These are phyloP conservation scores for Xylaria venustula DNA, from an alignment of 495 filamentous ascomycete genomes.

Conservation along the genomic window DNA sequence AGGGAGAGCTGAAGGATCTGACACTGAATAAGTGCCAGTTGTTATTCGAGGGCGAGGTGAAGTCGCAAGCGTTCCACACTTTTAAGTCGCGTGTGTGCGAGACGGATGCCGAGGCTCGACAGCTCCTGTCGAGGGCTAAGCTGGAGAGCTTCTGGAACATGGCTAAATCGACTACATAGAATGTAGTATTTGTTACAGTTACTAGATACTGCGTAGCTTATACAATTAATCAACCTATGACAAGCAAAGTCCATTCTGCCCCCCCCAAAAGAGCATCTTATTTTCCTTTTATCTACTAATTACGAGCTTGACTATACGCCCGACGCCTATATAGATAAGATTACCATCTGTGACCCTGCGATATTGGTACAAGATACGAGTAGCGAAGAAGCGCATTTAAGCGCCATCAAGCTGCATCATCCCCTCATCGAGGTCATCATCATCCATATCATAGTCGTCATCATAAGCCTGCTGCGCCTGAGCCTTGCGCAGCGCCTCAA, in stretches of 20 bases:
- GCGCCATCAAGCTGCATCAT: slow-evolving; percentile 60
- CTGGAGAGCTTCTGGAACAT: slow-evolving; percentile 97
- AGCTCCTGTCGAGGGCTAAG: slow-evolving; percentile 73
- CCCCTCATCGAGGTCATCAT: slow-evolving; percentile 59
- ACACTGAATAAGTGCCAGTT: slow-evolving; percentile 74
- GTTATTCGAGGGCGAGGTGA: slow-evolving; percentile 85
- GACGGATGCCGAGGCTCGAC: slow-evolving; percentile 82
- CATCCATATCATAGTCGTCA: slow-evolving; percentile 58
- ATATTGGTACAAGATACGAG: neutral
- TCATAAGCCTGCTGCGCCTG: slow-evolving; percentile 19
- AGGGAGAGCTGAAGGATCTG: slow-evolving; percentile 77
- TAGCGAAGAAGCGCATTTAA: neutral
- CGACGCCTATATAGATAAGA: neutral
- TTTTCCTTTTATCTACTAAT: neutral
- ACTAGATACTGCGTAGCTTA: neutral
- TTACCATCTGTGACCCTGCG: neutral
- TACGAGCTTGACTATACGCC: neutral
- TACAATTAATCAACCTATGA: neutral
- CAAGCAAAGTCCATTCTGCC: neutral
- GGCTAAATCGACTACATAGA: slow-evolving; percentile 59
- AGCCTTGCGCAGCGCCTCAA: slow-evolving; percentile 17
- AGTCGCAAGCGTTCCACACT: slow-evolving; percentile 72
- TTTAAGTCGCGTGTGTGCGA: slow-evolving; percentile 86
- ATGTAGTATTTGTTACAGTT: neutral
- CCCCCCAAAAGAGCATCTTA: too few species aligned